Evolutionary conservation across 148 eudicot genomes (phyloP), one percentile per base, ranked within the genome.

Genomic region (Amaranthus palmeri): DNA sequence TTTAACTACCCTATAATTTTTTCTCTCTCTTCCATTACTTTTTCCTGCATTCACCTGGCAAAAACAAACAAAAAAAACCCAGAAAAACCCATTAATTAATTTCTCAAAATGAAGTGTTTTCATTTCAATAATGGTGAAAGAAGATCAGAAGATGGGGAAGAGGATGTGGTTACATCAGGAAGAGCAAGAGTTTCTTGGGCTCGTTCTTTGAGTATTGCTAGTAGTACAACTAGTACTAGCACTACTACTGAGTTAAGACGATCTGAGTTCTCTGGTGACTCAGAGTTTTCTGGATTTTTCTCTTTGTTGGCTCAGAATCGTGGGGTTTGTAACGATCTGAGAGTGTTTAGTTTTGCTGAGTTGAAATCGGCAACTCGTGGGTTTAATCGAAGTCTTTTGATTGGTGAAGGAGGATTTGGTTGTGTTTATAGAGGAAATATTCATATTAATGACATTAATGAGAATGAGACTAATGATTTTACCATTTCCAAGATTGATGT

Each of bases 351-450:
- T 4, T 90, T 87, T 54, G 65, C 82, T 3, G 95, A 90, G 82
- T 62, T 93, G 53, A 93, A 88, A 85, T 72, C 81, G 73, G 96
- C 90, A n/a, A 90, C 98, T 0, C 71, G 82, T 50, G 96, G 96
- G 57, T 90, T 93, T 72, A 87, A 73, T 52, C 61, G 96, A 36
- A 72, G 76, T 8, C 77, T 87, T 54, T 64, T 90, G 75, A 81
- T 93, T 9, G 98, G 98, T 0, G 98, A 93, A 61, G 98, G 98
- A 0, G 96, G 98, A 41, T 93, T 93, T 69, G 98, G 98, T 8
- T 88, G 86, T 58, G 96, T 93, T 43, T 93, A 76, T 52, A 65
- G 80, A 75, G 98, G 92, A 3, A 71, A 74, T 70, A 68, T 79
- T 42, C 8, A 68, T 71, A 70, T 90, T 71, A 70, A 61, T 36